Percentiles rank a stretch among this genome's conserved stretches.
Evolutionary conservation across 331 rosid genomes (phyloP).

Genomic region (Quercus lobata): DNA sequence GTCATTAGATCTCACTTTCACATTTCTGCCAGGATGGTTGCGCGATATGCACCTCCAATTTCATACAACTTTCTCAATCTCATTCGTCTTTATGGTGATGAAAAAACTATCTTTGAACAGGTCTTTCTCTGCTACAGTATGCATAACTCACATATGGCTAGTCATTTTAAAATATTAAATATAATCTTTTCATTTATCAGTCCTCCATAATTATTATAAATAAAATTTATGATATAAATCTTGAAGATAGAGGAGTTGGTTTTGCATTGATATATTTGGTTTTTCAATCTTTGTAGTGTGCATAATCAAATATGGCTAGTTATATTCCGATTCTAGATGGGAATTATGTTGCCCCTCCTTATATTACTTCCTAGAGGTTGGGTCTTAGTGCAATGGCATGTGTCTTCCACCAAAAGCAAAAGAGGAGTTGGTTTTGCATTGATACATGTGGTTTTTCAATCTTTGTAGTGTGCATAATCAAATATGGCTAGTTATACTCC

Average conservation of each 20-base stretch:
- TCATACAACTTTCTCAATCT: slow-evolving; percentile 94
- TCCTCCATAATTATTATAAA: background rate
- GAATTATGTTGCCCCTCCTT: no score
- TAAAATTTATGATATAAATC: background rate
- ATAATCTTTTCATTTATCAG: background rate
- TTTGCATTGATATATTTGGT: background rate
- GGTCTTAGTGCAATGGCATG: no score
- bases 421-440: background rate
- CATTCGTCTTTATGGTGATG: slow-evolving; percentile 53
- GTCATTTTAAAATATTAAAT: background rate
- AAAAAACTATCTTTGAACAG: slow-evolving; percentile 65
- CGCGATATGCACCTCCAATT: slow-evolving; percentile 93
- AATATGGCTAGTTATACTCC: no score
- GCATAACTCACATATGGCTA: background rate
- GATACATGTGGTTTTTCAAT: background rate
- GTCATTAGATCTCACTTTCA: background rate
- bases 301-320: no score
- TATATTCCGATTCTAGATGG: no score
- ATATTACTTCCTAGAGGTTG: no score
- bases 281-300: background rate
- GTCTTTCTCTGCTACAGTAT: slow-evolving; percentile 29
- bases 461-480: background rate
- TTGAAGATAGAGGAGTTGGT: background rate
- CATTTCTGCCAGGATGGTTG: slow-evolving; percentile 68
- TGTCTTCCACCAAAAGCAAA: no score